Percentiles rank a stretch among this genome's conserved stretches.
phyloP scores from a whole-genome alignment of 129 eudicot species.

The Lactuca saligna region DNA sequence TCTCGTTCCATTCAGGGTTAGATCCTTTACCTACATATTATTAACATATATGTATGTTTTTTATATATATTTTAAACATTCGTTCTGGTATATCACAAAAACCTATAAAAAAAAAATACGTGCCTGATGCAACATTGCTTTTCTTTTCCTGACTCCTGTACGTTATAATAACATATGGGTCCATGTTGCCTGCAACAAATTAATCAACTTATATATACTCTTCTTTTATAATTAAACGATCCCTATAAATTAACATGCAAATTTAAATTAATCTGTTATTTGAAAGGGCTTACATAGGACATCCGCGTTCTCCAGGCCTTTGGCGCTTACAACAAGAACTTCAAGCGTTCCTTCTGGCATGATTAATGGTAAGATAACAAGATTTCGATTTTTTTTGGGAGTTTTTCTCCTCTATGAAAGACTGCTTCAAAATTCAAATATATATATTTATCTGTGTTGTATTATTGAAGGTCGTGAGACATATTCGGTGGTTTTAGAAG shows the following conservation, averaged over 20 bases:
- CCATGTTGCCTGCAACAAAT: conserved; percentile 50
- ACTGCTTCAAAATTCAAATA: not conserved
- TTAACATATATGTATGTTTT: not conserved
- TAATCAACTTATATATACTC: not conserved
- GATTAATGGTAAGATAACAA: conserved; percentile 12
- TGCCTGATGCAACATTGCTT: conserved; percentile 69
- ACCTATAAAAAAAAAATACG: not conserved
- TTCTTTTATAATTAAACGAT: not conserved
- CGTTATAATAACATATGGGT: conserved; percentile 64
- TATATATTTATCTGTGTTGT: conserved; percentile 12
- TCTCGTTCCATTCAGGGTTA: conserved; percentile 77
- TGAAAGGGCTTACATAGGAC: conserved; percentile 41
- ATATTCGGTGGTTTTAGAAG: conserved; percentile 27
- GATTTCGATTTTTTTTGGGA: not conserved
- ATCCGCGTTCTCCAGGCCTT: conserved; percentile 69
- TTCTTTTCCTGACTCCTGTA: conserved; percentile 66
- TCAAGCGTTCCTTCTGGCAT: conserved; percentile 82
- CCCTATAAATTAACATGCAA: not conserved
- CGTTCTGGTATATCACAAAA: not conserved
- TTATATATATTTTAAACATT: not conserved
- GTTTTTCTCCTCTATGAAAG: not conserved
- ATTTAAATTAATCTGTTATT: not conserved
- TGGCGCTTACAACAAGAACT: conserved; percentile 70
- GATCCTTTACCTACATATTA: conserved; percentile 54
- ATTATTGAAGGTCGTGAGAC: conserved; percentile 29